Evolutionary conservation across 75 land plant genomes (phyloP), one percentile per base, ranked within the genome.

Genomic region (Azolla pinnata): DNA sequence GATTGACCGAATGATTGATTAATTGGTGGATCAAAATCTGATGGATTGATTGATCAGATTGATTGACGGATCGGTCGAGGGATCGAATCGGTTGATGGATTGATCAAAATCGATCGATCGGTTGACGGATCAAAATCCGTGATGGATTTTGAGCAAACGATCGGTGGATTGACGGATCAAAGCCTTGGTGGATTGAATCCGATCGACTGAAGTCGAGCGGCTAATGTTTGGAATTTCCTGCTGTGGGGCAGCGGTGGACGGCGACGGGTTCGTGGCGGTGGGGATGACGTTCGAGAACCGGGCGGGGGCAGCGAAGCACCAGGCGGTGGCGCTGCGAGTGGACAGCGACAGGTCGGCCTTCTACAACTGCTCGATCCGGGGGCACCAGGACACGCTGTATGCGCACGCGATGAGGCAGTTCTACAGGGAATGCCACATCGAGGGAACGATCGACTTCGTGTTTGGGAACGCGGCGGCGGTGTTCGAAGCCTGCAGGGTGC

Each of bases 381-480:
- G 77, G 31, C 60, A 60, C 61, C 83, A 80, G 18, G 83, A 80
- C 66, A 80, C 76, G 0, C 72, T 80, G 26, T 76, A 80, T 56
- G 66, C 72, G 26, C 80, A 80, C 66, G 35, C 73, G 23, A 68
- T 76, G 47, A 75, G 83, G 47, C 83, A 80, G 26, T 76, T 67
- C 63, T 80, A 72, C 76, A 51, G 21, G 20, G 33, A 58, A 33
- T 80, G 80, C 70, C 59, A 44, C 40, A 69, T 80, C 51, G 31
- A 59, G 47, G 83, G 80, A 63, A 76, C 80, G 0, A 54, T 80
- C 54, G 83, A 80, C 60, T 80, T 80, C 75, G 68, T 80, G 33
- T 81, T 81, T 57, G 83, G 83, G 28, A 77, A 81, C 55, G 63
- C 72, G 17, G 80, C 69, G 25, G 55, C 72, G 38, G 47, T 75